A percentile compares a stretch with the other conserved stretches of the same genome.
Conservation (phyloP, 2,329 filamentous ascomycete genomes). For the Neurospora crassa region DNA sequence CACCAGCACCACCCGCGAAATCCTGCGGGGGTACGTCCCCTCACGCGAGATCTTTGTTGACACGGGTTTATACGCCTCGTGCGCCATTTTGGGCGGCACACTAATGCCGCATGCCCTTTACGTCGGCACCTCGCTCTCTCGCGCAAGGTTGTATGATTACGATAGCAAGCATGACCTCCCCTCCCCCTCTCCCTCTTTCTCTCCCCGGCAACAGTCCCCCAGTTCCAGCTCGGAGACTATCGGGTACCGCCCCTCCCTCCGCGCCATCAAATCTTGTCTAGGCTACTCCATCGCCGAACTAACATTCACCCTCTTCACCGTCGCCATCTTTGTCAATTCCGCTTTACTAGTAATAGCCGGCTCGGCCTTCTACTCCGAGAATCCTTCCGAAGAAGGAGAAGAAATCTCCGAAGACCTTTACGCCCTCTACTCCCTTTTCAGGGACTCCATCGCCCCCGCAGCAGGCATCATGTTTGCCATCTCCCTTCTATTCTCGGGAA, state of each 20-base stretch:
- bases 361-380: constrained; percentile 51
- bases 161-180: constrained; percentile 37
- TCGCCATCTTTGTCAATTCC: constrained; percentile 72
- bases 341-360: constrained; percentile 71
- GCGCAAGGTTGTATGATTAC: constrained; percentile 53
- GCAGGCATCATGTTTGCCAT: constrained; percentile 63
- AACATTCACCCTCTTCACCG: constrained; percentile 61
- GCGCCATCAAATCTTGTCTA: constrained; percentile 62
- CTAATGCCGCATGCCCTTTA: constrained; percentile 59
- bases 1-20: constrained; percentile 42
- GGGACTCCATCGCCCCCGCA: constrained; percentile 52
- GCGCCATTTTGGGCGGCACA: constrained; percentile 64
- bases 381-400: constrained; percentile 1
- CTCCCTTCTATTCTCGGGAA: constrained; percentile 57
- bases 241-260: constrained; percentile 54
- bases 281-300: constrained; percentile 64
- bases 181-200: constrained; percentile 19
- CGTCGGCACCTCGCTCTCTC: constrained; percentile 55
- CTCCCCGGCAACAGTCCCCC: constrained; percentile 14
- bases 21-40: constrained; percentile 54
- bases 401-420: constrained; percentile 60
- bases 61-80: constrained; percentile 51
- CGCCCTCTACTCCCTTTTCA: constrained; percentile 58
- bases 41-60: constrained; percentile 46
- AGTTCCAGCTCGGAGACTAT: constrained; percentile 24